Conservation (phyloP, 345 rosid genomes). For the Raphanus sativus region DNA sequence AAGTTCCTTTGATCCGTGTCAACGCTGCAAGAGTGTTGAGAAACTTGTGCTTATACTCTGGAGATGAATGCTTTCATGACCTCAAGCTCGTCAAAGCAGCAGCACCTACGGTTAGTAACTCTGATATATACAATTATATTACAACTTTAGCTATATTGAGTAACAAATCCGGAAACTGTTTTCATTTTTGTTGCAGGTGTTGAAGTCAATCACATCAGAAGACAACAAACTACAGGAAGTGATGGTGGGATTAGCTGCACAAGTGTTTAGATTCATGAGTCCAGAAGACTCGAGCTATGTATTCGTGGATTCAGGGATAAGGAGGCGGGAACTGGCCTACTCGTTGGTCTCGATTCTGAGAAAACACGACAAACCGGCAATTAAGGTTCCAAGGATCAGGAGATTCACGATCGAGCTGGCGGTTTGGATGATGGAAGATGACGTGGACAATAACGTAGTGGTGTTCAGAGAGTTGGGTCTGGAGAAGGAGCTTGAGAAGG, state of each 20-base stretch:
- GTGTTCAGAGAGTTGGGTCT: constrained; percentile 56
- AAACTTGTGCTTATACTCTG: constrained; percentile 59
- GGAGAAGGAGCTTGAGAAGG: constrained; percentile 58
- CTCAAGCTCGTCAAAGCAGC: constrained; percentile 54
- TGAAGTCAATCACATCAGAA: constrained; percentile 58
- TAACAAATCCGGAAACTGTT: constrained; percentile 7
- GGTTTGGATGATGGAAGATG: constrained; percentile 81
- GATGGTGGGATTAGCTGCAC: constrained; percentile 72
- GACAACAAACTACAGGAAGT: constrained; percentile 81
- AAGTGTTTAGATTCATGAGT: constrained; percentile 69
- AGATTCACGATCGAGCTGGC: constrained; percentile 83
- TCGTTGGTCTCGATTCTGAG: constrained; percentile 56
- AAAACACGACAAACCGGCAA: constrained; percentile 60
- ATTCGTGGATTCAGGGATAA: constrained; percentile 54
- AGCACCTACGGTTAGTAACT: constrained; percentile 63
- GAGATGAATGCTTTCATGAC: constrained; percentile 49
- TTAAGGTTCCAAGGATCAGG: constrained; percentile 84
- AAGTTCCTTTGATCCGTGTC: constrained; percentile 51
- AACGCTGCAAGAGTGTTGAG: constrained; percentile 79
- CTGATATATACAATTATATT: not conserved
- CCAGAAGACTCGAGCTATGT: constrained; percentile 49
- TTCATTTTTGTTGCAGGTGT: constrained; percentile 50
- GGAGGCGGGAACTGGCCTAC: constrained; percentile 52
- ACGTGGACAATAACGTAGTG: constrained; percentile 41
- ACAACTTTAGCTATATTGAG: not conserved